Evolutionary conservation across 2,329 filamentous ascomycete species (phyloP).

Genomic region (Penicillium sp.): DNA sequence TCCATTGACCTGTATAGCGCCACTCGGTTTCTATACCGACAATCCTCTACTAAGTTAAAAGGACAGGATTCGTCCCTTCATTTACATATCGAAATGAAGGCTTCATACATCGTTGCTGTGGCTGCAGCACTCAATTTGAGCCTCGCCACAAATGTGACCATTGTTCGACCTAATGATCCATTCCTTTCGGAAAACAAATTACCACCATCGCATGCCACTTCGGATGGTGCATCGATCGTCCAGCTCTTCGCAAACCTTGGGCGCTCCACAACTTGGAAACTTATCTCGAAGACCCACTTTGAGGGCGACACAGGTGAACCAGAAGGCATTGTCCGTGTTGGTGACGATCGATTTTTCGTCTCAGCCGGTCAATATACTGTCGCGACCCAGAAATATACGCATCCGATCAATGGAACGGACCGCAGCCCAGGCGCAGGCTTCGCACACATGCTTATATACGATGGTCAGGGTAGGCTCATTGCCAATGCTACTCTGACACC

Average conservation of each 20-base stretch:
- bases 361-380: conserved; percentile 47
- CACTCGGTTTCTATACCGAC: background rate
- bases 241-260: conserved; percentile 47
- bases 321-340: conserved; percentile 50
- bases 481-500: conserved; percentile 48
- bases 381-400: conserved; percentile 39
- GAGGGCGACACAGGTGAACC: conserved; percentile 52
- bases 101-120: conserved; percentile 6
- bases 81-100: conserved; percentile 10
- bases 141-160: conserved; percentile 13
- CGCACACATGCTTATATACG: conserved; percentile 49
- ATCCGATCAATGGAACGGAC: conserved; percentile 67
- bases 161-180: conserved; percentile 20
- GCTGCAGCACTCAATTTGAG: conserved; percentile 8
- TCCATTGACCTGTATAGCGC: background rate
- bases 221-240: conserved; percentile 31
- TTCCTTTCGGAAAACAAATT: conserved; percentile 21
- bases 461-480: conserved; percentile 43
- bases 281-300: conserved; percentile 44
- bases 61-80: background rate
- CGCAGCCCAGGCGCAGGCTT: conserved; percentile 47
- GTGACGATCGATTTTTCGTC: conserved; percentile 47
- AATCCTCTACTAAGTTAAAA: background rate
- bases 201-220: conserved; percentile 21
- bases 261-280: conserved; percentile 46